Evolutionary conservation across 768 basidiomycete genomes (phyloP), one percentile per base, ranked within the genome.

Genomic region (Thelephora aurantiotincta): DNA sequence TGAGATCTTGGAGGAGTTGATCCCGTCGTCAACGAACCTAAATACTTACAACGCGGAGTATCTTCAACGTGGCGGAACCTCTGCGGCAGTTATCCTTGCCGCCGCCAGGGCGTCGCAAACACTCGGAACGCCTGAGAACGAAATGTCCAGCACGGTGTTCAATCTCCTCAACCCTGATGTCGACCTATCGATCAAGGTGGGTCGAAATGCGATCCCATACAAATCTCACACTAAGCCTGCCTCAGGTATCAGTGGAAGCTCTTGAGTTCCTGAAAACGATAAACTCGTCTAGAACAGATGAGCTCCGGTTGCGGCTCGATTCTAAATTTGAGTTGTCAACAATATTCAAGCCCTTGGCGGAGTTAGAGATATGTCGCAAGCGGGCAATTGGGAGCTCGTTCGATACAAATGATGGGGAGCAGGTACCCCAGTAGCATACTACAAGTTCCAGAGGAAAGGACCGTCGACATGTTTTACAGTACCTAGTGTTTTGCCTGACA

Each of bases 41-140:
- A 78, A 82, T 36, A 71, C 71, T 0, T 83, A 72, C 66, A 91
- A 86, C 57, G 73, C 78, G 14, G 76, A 85, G 51, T 90, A 81
- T 60, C 70, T 90, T 11, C 84, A 92, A 57, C 67, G 57, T 13
- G 72, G 82, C 50, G 64, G 77, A 0, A 54, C 61, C 0, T 71
- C 71, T 9, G 68, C 76, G 0, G 51, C 60, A 2, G 77, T 78
- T 0, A 65, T 84, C 33, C 62, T 94, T 6, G 81, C 77, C 2
- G 69, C 68, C 36, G 88, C 88, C 5, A 70, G 71, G 56, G 85
- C 70, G 1, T 64, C 71, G 12, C 66, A 58, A 1, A 52, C 59
- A 5, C 63, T 88, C 41, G 66, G 68, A 2, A 60, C 72, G 0
- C 67, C 78, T 7, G 54, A 61, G 34, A 71, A 72, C 5, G 83